Evolutionary conservation across 345 rosid genomes (phyloP), one percentile per base, ranked within the genome.

Genomic region (Theobroma cacao): DNA sequence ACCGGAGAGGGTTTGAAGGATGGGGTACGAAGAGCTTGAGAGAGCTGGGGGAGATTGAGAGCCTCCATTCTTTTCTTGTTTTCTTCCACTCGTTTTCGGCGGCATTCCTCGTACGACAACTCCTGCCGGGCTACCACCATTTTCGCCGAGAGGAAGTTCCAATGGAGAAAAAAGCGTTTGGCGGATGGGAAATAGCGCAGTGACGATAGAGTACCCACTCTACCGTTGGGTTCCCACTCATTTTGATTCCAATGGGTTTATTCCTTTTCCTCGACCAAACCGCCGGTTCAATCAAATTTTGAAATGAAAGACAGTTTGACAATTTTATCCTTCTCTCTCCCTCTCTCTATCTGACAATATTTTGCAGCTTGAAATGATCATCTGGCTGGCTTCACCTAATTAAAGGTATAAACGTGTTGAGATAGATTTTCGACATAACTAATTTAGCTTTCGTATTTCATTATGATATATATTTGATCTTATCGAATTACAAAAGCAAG

Each of bases 21-120:
- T 34, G 74, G 48, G 26, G 83, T 40, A 8, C 80, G 79, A 77
- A 94, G 93, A 80, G 86, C 85, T 45, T 52, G 88, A 65, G 88
- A 83, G 56, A 94, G 94, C 75, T 77, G 73, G 20, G 85, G 88
- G 59, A 93, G 89, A 77, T 91, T 93, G 71, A 94, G 91, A 40
- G 92, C 94, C 74, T 92, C 97, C 98, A 93, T 91, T 69, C 96
- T 83, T 85, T 89, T 90, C 88, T 83, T 88, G 86, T 94, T 94
- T 80, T 92, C 97, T 78, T 91, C 97, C 70, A 94, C 33, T 77
- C 96, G 87, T 79, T 75, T 76, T 31, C 75, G 80, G 48, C 95
- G 87, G 76, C 78, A 80, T 68, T 93, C 94, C 79, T 93, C 98
- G 81, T 91, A 94, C 11, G 85, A 75, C 1, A 36, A 38, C 67